Base-by-base conservation (phyloP, 768 basidiomycete species). In the Rhodosporidiobolus sp. region DNA sequence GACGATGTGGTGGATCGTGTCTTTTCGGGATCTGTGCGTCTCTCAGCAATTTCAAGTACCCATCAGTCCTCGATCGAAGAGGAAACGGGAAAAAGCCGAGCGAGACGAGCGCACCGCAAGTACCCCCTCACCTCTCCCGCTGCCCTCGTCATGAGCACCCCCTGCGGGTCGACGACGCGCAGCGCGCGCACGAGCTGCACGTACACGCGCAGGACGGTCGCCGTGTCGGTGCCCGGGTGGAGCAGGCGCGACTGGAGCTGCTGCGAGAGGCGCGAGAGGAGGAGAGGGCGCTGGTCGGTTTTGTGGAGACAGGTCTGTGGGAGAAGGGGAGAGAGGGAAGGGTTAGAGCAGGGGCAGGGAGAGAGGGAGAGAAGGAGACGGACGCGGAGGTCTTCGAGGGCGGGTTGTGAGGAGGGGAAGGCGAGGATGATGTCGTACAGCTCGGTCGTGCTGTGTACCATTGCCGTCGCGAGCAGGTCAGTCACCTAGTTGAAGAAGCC, bases 361-460 rank as follows among this genome's bases (percentile, higher is more conserved):
- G 61, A 10, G n/a, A 20, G 34, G 17, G 11, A 43, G 26, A 22
- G 3, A 8, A 55, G 9, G 49, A 20, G 32, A 8, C 80, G 32
- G 70, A 91, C 93, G 82, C 87, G 90, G 28, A 98, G 84, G 81
- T 99, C 96, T 67, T 89, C 85, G 28, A 98, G 82, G 0, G 93
- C 94, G 7, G 89, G 87, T 74, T 83, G 84, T 0, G 94, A 95
- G 71, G 94, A 90, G 0, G 95, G 94, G 77, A 87, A 94, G 77
- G 95, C 92, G 66, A 97, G 88, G 69, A 98, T 95, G 67, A 98
- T 96, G 75, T 95, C 92, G 79, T 96, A 98, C 28, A 98, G 89
- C 80, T 98, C 94, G 60, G 83, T 84, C 30, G 82, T 82, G 32
- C 84, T 69, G 87, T 38, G 14, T 0, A 30, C 24, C 1, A 12